phyloP scores from a whole-genome alignment of 169 alveolate species.

The Cryptosporidium ubiquitum region DNA sequence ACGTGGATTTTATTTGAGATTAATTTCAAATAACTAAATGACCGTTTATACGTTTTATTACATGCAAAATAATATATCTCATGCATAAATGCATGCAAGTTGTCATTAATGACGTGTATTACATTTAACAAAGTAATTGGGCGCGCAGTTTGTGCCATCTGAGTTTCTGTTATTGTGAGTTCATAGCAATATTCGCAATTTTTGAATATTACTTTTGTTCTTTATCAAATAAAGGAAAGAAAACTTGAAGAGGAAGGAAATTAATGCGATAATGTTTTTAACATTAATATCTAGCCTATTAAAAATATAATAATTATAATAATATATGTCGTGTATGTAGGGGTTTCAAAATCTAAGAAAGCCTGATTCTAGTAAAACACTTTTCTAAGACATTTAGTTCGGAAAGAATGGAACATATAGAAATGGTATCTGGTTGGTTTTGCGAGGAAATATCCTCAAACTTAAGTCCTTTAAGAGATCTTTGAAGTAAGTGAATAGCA shows the following conservation, averaged over 20 bases:
- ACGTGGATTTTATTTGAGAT: conserved; percentile 50
- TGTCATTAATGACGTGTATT: neutral
- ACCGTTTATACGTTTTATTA: neutral
- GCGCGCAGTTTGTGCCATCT: too few relatives aligned
- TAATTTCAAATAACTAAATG: neutral
- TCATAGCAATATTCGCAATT: too few relatives aligned
- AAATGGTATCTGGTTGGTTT: neutral
- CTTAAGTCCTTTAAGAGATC: conserved; percentile 1
- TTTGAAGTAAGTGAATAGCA: neutral
- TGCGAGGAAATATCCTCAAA: neutral
- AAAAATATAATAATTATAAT: neutral
- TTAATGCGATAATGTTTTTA: too few relatives aligned
- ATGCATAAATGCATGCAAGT: neutral
- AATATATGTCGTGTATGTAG: neutral
- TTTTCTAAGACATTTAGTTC: conserved; percentile 52
- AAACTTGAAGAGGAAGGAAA: too few relatives aligned
- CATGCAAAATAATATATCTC: neutral
- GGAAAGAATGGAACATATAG: conserved; percentile 54
- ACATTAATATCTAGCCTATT: neutral
- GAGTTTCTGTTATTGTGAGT: too few relatives aligned
- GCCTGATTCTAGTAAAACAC: conserved; percentile 68
- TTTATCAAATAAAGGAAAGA: too few relatives aligned
- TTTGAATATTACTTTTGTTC: too few relatives aligned
- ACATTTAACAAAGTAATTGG: too few relatives aligned
- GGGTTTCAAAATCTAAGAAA: neutral